A percentile compares a stretch with the other conserved stretches of the same genome.
Evolutionary conservation across 1,284 basidiomycete species (phyloP).

Genomic region (Hemileia vastatrix): DNA sequence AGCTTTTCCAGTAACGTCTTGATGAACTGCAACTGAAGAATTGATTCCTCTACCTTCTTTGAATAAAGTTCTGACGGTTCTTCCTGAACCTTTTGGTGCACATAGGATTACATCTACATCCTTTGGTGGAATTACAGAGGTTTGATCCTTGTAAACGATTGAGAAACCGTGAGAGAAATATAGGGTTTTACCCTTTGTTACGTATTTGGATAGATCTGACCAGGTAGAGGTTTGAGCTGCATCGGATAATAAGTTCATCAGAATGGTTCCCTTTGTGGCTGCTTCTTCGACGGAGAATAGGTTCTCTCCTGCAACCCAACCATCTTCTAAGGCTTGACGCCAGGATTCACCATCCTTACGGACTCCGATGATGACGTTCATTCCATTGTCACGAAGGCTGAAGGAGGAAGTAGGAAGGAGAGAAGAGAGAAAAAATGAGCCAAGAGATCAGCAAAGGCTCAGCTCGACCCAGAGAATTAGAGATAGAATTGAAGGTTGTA

Average conservation of each 20-base stretch:
- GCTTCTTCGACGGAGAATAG: background rate
- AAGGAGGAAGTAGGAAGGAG: background rate
- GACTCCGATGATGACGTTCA: background rate
- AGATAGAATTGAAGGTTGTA: no score
- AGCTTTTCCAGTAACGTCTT: background rate
- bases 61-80: background rate
- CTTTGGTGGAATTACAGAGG: background rate
- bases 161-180: background rate
- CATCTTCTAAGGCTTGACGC: background rate
- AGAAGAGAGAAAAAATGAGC: no score
- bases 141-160: background rate
- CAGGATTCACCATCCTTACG: background rate
- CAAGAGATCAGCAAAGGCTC: no score
- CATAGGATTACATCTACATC: background rate
- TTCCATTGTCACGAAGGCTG: slow-evolving; percentile 15
- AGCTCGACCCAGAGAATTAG: no score
- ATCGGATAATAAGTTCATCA: background rate
- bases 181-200: background rate
- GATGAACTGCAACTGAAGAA: background rate
- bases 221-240: background rate
- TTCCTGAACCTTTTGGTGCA: background rate
- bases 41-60: background rate
- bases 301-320: background rate
- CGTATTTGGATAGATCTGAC: background rate
- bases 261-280: background rate